phyloP scores from a whole-genome alignment of 1,284 basidiomycete genomes.

The Puccinia polysora region DNA sequence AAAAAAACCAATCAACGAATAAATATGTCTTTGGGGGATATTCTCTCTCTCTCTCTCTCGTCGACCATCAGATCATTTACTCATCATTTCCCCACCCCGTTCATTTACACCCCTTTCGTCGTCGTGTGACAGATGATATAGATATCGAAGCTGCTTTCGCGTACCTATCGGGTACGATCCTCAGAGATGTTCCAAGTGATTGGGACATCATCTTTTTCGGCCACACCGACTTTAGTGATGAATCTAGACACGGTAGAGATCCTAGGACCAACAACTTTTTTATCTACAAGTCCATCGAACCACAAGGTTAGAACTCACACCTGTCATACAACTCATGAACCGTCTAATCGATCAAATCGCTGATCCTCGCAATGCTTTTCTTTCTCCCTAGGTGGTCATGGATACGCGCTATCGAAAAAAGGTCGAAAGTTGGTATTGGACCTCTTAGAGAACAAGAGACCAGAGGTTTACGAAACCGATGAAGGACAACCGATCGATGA shows the following conservation, averaged over 20 bases:
- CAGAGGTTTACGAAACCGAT: conserved; percentile 26
- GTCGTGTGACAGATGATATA: conserved; percentile 41
- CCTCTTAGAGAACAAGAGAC: conserved; percentile 33
- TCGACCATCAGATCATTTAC: too few relatives aligned
- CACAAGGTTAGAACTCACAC: conserved; percentile 37
- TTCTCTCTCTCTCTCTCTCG: too few relatives aligned
- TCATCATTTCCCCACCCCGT: background rate
- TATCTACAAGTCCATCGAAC: conserved; percentile 39
- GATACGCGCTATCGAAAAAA: conserved; percentile 38
- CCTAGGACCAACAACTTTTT: conserved; percentile 25
- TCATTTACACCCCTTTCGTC: background rate
- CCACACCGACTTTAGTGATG: conserved; percentile 41
- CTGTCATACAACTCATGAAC: background rate
- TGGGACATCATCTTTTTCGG: conserved; percentile 44
- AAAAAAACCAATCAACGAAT: too few relatives aligned
- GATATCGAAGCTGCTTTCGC: conserved; percentile 41
- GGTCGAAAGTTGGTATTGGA: conserved; percentile 29
- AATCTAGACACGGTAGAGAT: conserved; percentile 22
- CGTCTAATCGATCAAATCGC: background rate
- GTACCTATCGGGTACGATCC: conserved; percentile 32
- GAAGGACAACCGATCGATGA: conserved; percentile 38
- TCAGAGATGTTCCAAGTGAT: conserved; percentile 32
- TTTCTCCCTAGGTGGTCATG: conserved; percentile 32
- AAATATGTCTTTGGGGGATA: too few relatives aligned
- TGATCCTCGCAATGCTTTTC: background rate